Evolutionary conservation across 2,329 filamentous ascomycete species (phyloP).

Genomic region (Aspergillus transmontanensis): DNA sequence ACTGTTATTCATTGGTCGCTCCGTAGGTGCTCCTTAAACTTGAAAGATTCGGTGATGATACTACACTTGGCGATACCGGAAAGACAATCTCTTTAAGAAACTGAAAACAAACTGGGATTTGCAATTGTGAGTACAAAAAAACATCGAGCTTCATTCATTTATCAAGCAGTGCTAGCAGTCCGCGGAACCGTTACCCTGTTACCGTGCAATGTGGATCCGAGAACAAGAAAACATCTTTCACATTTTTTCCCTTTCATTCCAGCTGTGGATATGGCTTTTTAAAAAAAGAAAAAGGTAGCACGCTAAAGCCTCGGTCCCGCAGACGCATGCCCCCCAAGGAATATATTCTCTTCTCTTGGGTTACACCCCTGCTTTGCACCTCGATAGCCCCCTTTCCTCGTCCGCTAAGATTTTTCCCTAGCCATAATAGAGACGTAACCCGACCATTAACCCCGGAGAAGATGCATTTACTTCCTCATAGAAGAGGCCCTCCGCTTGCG

Average conservation of each 20-base stretch:
- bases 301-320: slow-evolving; percentile 12
- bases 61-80: background rate
- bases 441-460: slow-evolving; percentile 40
- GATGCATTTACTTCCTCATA: slow-evolving; percentile 75
- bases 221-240: slow-evolving; percentile 18
- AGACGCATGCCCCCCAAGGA: slow-evolving; percentile 5
- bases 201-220: slow-evolving; percentile 4
- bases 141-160: slow-evolving; percentile 8
- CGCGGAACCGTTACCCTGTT: background rate
- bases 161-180: slow-evolving; percentile 5
- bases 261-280: slow-evolving; percentile 24
- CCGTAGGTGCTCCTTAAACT: background rate
- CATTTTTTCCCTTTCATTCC: slow-evolving; percentile 24
- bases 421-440: slow-evolving; percentile 39
- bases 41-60: background rate
- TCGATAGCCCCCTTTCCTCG: slow-evolving; percentile 17
- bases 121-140: background rate
- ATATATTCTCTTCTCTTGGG: slow-evolving; percentile 11
- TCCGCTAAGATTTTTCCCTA: slow-evolving; percentile 25
- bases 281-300: slow-evolving; percentile 19
- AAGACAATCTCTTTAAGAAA: background rate
- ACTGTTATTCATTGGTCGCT: background rate
- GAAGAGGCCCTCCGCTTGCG: slow-evolving; percentile 97
- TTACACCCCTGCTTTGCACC: slow-evolving; percentile 11
- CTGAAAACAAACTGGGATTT: background rate